phyloP scores from a whole-genome alignment of 2,329 filamentous ascomycete species.

The Penicillium sclerotigenum region DNA sequence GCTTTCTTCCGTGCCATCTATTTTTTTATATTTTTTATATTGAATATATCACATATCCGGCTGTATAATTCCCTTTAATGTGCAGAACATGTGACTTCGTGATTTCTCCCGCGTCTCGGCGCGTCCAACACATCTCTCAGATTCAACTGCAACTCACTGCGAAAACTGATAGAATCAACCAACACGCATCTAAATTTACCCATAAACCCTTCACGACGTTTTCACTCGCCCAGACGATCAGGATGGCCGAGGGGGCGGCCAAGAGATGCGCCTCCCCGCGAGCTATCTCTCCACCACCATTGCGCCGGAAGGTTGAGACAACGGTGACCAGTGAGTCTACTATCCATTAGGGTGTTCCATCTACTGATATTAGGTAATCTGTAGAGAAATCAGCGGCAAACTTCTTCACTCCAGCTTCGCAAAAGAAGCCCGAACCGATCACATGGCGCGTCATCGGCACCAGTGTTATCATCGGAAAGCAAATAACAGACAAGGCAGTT shows the following conservation, averaged over 20 bases:
- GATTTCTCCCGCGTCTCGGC: constrained; percentile 28
- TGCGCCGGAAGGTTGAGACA: constrained; percentile 54
- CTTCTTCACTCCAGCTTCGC: constrained; percentile 84
- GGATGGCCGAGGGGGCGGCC: constrained; percentile 28
- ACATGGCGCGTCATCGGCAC: constrained; percentile 65
- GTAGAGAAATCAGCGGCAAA: constrained; percentile 61
- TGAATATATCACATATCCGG: neutral
- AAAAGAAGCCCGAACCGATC: constrained; percentile 75
- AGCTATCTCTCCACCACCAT: constrained; percentile 56
- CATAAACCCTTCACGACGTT: constrained; percentile 9
- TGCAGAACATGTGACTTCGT: constrained; percentile 40
- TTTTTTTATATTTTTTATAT: neutral
- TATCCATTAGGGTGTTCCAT: no score
- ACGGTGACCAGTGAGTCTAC: constrained; percentile 52
- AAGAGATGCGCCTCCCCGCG: constrained; percentile 39
- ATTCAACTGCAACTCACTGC: neutral
- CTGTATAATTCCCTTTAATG: constrained; percentile 3
- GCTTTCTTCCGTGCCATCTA: neutral
- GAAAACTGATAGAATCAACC: neutral
- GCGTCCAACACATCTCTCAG: constrained; percentile 18
- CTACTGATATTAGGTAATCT: neutral
- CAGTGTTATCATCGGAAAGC: constrained; percentile 74
- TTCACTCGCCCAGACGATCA: constrained; percentile 15
- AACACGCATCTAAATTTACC: neutral
- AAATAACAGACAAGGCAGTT: constrained; percentile 45